A percentile compares a stretch with the other conserved stretches of the same genome.
Conservation (phyloP, 1,284 basidiomycete species). For the Porogramme epimiltina region DNA sequence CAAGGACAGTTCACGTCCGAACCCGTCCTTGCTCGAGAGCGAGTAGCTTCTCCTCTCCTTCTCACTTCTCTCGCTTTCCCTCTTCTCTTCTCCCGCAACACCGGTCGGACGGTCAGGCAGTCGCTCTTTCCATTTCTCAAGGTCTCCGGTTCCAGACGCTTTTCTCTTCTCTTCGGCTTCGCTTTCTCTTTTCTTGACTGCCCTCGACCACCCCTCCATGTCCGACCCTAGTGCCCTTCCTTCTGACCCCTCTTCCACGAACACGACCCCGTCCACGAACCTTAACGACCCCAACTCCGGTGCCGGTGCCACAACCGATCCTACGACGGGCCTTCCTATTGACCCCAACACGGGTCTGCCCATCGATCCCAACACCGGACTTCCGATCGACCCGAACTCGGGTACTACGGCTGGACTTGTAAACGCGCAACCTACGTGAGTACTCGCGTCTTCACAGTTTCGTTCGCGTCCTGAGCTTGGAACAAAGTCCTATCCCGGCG, state of each 20-base stretch:
- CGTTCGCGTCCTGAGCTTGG: too few species aligned
- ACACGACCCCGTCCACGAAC: constrained; percentile 6
- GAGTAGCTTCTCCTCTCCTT: constrained; percentile 2
- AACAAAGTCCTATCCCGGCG: too few species aligned
- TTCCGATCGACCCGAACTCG: background rate
- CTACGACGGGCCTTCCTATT: background rate
- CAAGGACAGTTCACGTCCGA: constrained; percentile 7
- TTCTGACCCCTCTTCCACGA: constrained; percentile 1
- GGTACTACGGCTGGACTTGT: background rate
- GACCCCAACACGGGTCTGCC: background rate
- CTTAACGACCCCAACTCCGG: background rate
- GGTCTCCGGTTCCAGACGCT: constrained; percentile 4
- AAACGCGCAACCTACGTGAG: background rate
- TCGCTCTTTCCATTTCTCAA: constrained; percentile 1
- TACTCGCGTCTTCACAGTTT: background rate
- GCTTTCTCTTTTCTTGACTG: constrained; percentile 1
- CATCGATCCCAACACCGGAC: background rate
- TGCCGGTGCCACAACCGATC: background rate
- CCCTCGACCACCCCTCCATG: constrained; percentile 7
- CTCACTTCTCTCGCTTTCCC: background rate
- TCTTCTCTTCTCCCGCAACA: background rate
- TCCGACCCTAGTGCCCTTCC: constrained; percentile 13
- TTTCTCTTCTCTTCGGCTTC: background rate
- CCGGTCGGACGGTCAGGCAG: constrained; percentile 3
- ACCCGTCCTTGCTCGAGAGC: constrained; percentile 8